Evolutionary conservation across 2,329 filamentous ascomycete species (phyloP).

Genomic region (Teratosphaeria gauchensis): DNA sequence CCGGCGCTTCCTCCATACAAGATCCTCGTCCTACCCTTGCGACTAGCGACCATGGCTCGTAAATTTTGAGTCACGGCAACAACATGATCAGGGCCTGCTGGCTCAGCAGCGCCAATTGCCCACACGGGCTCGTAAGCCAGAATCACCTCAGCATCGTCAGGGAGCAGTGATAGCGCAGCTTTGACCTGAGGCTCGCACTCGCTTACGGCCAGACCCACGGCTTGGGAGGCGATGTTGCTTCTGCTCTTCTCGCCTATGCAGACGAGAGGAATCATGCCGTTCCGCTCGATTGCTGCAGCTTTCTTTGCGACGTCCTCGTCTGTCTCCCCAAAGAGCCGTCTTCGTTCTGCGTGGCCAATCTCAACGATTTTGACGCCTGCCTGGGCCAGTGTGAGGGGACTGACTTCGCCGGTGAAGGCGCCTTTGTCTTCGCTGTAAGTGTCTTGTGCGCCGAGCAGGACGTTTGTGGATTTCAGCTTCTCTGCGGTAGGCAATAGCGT

Average conservation of each 20-base stretch:
- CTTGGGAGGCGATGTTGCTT: conserved; percentile 34
- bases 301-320: conserved; percentile 59
- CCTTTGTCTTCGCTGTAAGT: conserved; percentile 60
- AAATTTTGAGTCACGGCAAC: conserved; percentile 59
- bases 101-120: conserved; percentile 69
- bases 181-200: conserved; percentile 60
- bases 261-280: conserved; percentile 66
- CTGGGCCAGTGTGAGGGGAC: conserved; percentile 55
- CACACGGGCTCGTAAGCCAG: conserved; percentile 83
- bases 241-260: conserved; percentile 65
- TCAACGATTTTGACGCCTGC: conserved; percentile 65
- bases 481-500: conserved; percentile 48
- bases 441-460: conserved; percentile 68
- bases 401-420: conserved; percentile 70
- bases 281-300: conserved; percentile 55
- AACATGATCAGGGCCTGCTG: conserved; percentile 64
- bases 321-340: conserved; percentile 64
- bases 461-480: conserved; percentile 35
- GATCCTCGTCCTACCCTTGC: conserved; percentile 54
- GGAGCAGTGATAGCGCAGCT: conserved; percentile 52
- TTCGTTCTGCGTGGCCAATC: conserved; percentile 70
- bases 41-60: conserved; percentile 43
- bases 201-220: conserved; percentile 49
- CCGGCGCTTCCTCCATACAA: conserved; percentile 78
- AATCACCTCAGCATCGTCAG: conserved; percentile 56